Base-by-base conservation (phyloP, 2,329 filamentous ascomycete genomes). In the Polytolypa hystricis region DNA sequence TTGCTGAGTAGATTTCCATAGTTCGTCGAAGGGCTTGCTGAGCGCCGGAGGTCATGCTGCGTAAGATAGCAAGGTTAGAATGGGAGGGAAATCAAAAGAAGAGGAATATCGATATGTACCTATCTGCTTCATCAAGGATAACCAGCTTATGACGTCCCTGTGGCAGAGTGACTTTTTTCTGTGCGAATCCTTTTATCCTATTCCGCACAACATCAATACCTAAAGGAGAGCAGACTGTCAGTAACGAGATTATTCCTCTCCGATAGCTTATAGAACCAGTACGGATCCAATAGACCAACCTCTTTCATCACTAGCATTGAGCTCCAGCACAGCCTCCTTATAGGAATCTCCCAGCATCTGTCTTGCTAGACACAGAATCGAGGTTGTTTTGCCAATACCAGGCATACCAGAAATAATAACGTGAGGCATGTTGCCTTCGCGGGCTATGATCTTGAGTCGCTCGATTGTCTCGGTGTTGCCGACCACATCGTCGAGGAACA, bases 371-470 rank as follows among this genome's bases (percentile, higher is more conserved):
- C 91, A 96, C 42, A 96, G 68, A 38, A 98, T 80, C 38, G 86
- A 94, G 1, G 91, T 96, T 3, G 91, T 98, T 69, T 98, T 98
- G 61, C 91, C 91, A 54, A 96, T 98, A 55, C 91, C 91, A 14
- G 91, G 91, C 86, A 94, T 96, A 42, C 91, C 91, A n/a, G 85
- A 94, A 53, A 98, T 96, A 62, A 98, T 96, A 54, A 98, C 77
- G 64, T 98, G 91, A 2, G 91, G 91, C 87, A 98, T 95, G 64
- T 98, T 98, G 50, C 91, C 91, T 65, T 96, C 91, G 61, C 87
- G 91, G 31, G 91, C 87, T 51, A 98, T 96, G 53, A 98, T 96
- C 58, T 96, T 96, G 51, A 98, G 69, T 38, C 91, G 82, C 61
- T 96, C 89, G 51, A 98, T 86, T 1, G 91, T 98, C 60, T 98